Evolutionary conservation across 2,329 filamentous ascomycete species (phyloP).

Genomic region (Exserohilum turcica): DNA sequence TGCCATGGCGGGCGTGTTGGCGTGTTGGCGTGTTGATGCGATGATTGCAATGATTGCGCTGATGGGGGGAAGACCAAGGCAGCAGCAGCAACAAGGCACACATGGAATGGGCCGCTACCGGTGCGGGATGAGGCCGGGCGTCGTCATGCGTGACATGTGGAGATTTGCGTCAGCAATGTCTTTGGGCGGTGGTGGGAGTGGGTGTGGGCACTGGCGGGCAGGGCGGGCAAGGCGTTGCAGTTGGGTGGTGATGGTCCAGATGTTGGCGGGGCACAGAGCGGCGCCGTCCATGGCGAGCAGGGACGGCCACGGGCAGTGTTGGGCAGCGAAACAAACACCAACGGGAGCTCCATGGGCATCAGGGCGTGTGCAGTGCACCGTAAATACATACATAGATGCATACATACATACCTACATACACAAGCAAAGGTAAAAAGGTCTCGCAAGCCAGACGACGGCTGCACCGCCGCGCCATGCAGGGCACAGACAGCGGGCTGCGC

Average conservation of each 20-base stretch:
- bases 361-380: neutral
- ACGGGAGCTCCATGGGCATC: neutral
- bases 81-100: slow-evolving; percentile 3
- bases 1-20: slow-evolving; percentile 28
- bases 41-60: neutral
- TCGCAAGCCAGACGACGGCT: neutral
- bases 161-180: slow-evolving; percentile 18
- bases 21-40: neutral
- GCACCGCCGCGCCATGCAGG: slow-evolving; percentile 9
- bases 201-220: slow-evolving; percentile 26
- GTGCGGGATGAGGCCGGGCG: slow-evolving; percentile 25
- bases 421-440: neutral
- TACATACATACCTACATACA: no score
- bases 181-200: slow-evolving; percentile 14
- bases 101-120: slow-evolving; percentile 23
- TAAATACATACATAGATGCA: no score
- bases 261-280: slow-evolving; percentile 35
- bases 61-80: slow-evolving; percentile 2
- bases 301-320: slow-evolving; percentile 1
- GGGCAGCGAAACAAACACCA: slow-evolving; percentile 19
- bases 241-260: slow-evolving; percentile 28
- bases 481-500: slow-evolving; percentile 18
- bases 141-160: slow-evolving; percentile 38
- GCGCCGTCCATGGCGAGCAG: slow-evolving; percentile 5
- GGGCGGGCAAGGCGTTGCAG: no score